Conservation (phyloP, 176 grass and related monocot species). For the Rhipidocladum racemiflorum region DNA sequence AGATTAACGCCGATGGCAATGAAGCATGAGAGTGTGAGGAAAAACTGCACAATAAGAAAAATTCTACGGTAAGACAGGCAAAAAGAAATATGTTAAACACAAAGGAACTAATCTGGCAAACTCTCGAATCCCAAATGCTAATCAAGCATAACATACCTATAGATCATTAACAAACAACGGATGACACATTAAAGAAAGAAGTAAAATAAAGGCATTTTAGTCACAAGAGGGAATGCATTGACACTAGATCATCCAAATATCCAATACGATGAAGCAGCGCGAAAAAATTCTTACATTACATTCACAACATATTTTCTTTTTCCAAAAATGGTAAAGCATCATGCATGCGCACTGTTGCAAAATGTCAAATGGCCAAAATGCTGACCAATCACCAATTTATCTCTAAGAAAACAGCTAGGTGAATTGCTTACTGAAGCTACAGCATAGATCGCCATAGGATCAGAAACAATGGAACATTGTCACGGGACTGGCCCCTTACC, state of each 20-base stretch:
- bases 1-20: conserved; percentile 86
- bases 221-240: not conserved
- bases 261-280: not conserved
- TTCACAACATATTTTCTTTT: not conserved
- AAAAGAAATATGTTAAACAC: not conserved
- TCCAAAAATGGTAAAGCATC: not conserved
- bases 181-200: not conserved
- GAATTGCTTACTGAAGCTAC: not conserved
- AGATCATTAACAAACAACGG: not conserved
- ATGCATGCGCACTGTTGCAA: not conserved
- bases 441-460: not conserved
- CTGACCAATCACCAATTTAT: not conserved
- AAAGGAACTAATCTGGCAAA: not conserved
- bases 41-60: conserved; percentile 46
- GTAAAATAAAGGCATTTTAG: not conserved
- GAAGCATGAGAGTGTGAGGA: conserved; percentile 65
- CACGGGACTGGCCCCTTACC: conserved; percentile 40
- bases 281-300: not conserved
- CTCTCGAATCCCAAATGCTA: not conserved
- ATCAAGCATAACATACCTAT: not conserved
- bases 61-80: not conserved
- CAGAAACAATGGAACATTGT: not conserved
- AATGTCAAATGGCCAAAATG: not conserved
- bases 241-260: not conserved
- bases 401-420: conserved; percentile 22